phyloP scores from a whole-genome alignment of 1,284 basidiomycete genomes.

The Apiotrichum siamense region DNA sequence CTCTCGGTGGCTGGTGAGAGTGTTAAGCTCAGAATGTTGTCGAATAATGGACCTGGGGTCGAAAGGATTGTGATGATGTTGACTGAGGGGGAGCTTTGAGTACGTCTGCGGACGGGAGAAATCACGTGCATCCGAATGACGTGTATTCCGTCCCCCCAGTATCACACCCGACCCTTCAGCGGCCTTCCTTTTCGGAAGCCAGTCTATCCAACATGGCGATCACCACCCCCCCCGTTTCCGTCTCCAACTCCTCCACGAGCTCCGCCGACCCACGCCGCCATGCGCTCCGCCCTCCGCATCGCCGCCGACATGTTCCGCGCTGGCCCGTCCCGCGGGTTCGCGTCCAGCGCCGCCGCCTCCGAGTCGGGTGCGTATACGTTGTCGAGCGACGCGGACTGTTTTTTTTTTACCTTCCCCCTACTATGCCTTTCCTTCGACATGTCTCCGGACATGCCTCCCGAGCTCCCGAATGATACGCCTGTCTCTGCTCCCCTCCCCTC shows the following conservation, averaged over 20 bases:
- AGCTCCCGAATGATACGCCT: not conserved
- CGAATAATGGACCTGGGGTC: no score
- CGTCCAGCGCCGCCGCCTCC: not conserved
- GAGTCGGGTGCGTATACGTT: not conserved
- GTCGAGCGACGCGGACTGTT: not conserved
- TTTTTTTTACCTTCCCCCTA: not conserved
- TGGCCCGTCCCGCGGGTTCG: slow-evolving; percentile 9
- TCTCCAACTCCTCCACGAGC: not conserved
- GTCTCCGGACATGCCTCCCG: no score
- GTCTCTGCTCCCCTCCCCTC: not conserved
- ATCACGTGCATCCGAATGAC: no score
- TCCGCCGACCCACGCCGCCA: slow-evolving; percentile 4
- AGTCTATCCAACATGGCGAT: not conserved
- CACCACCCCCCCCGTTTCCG: not conserved
- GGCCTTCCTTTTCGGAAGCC: no score
- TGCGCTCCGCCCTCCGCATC: slow-evolving; percentile 7
- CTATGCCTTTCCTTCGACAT: no score
- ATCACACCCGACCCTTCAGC: no score
- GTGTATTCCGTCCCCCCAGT: no score
- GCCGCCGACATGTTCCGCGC: slow-evolving; percentile 7
- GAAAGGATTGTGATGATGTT: not conserved
- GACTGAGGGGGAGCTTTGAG: no score
- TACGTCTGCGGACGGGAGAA: no score
- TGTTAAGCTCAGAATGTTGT: no score
- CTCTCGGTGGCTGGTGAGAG: not conserved